Percentiles rank a stretch among this genome's conserved stretches.
These are phyloP conservation scores for Mycena galericulata DNA, from an alignment of 768 basidiomycete genomes.

Conservation along the genomic window DNA sequence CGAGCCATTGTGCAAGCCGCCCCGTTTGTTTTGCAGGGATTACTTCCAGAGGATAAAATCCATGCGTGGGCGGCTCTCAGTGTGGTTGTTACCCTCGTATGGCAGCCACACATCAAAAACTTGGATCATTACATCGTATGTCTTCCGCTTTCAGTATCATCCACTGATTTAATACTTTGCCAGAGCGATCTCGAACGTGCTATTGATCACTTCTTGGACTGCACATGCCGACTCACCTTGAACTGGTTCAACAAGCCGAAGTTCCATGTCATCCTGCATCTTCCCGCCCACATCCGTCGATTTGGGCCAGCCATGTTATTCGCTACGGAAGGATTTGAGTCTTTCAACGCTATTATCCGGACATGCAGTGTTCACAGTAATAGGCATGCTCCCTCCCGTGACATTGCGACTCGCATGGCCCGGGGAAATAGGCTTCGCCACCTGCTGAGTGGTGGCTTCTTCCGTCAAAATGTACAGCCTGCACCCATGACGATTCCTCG, in stretches of 20 bases:
- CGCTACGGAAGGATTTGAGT: constrained; percentile 58
- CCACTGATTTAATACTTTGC: background rate
- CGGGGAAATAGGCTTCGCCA: constrained; percentile 18
- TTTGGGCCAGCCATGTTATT: no score
- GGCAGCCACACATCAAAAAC: constrained; percentile 53
- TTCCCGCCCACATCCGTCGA: constrained; percentile 48
- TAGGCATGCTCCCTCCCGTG: constrained; percentile 43
- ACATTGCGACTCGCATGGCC: constrained; percentile 37
- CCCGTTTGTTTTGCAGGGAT: no score
- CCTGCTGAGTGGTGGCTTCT: no score
- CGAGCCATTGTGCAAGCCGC: constrained; percentile 47
- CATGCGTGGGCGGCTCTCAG: no score
- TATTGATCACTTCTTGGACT: constrained; percentile 51
- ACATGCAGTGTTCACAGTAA: constrained; percentile 43
- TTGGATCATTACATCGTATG: constrained; percentile 43
- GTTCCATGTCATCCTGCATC: constrained; percentile 55
- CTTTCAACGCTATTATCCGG: constrained; percentile 49
- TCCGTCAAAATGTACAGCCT: background rate
- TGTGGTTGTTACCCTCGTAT: no score
- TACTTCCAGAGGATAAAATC: no score
- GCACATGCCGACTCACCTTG: constrained; percentile 43
- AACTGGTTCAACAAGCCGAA: constrained; percentile 59
- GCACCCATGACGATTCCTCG: background rate
- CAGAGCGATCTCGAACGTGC: constrained; percentile 39
- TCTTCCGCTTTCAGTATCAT: background rate